Evolutionary conservation across 129 eudicot genomes (phyloP), one percentile per base, ranked within the genome.

Genomic region (Centaurea solstitialis): DNA sequence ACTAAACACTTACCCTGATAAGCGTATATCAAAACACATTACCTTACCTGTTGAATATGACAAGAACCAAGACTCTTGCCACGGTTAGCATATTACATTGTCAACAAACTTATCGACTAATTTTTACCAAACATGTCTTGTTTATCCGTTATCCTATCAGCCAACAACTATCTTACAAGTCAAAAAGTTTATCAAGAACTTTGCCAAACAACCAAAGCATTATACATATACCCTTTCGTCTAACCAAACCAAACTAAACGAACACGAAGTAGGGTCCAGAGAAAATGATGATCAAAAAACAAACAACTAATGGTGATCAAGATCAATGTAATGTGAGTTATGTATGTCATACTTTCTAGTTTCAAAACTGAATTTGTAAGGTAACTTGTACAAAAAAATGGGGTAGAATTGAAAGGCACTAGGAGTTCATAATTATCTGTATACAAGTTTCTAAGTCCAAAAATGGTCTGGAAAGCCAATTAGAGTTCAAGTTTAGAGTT

Each of bases 401-500:
- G 74, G 26, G 30, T 75, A 57, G 67, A 74, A 62, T 70, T 18
- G 28, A 47, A 41, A 41, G 47, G 11, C 47, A 41, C 12, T 41
- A 41, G 47, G 47, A n/a, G 9, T n/a, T 50, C 62, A 50, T 50
- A 2, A 18, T 73, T 2, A 9, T 12, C 6, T 57, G 72, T 71
- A 39, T 65, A 38, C 41, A 38, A 9, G 79, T 22, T 68, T 68
- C 71, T 33, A 47, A 18, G 30, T 24, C 76, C 28, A 68, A 78
- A 43, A 43, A 43, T 43, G 15, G 53, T 43, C 17, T 43, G 13
- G 53, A 43, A 64, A 40, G 53, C 20, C 3, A 85, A 37, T 78
- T 82, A 93, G 64, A 94, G 98, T 77, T 94, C 98, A 68, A 85
- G 76, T 81, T 86, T 94, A 28, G 97, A 85, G 82, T 81, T 80